These are phyloP conservation scores for Colletotrichum tropicicola DNA, from an alignment of 2,329 filamentous ascomycete genomes.

Conservation along the genomic window DNA sequence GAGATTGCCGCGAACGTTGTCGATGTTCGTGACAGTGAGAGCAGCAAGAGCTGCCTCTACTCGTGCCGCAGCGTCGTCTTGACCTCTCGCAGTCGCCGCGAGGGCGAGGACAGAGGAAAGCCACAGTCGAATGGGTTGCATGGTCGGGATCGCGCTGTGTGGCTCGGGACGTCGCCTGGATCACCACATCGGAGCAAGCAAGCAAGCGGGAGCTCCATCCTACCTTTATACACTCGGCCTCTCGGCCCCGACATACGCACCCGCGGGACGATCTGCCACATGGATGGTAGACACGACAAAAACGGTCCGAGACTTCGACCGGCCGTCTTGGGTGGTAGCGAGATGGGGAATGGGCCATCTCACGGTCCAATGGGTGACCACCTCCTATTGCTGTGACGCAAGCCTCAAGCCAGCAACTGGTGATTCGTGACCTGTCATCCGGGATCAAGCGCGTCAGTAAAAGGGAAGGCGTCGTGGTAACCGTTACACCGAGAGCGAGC, in stretches of 20 bases:
- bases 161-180: not conserved
- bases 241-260: not conserved
- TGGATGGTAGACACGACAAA: not conserved
- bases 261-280: not conserved
- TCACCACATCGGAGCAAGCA: not conserved
- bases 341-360: not conserved
- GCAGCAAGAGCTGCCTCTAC: constrained; percentile 32
- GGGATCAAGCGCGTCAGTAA: constrained; percentile 9
- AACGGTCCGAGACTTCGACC: not conserved
- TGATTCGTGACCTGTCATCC: not conserved
- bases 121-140: constrained; percentile 12
- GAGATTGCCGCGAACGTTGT: constrained; percentile 49
- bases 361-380: not conserved
- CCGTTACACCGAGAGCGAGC: constrained; percentile 10
- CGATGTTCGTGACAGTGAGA: constrained; percentile 42
- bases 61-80: not conserved
- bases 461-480: constrained; percentile 4
- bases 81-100: constrained; percentile 5
- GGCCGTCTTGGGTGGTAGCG: constrained; percentile 19
- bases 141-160: not conserved
- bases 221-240: constrained; percentile 2
- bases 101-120: constrained; percentile 17
- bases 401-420: not conserved
- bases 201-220: not conserved
- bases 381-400: constrained; percentile 1